Conservation (phyloP, 306 rosid genomes). For the Cicer bijugum region DNA sequence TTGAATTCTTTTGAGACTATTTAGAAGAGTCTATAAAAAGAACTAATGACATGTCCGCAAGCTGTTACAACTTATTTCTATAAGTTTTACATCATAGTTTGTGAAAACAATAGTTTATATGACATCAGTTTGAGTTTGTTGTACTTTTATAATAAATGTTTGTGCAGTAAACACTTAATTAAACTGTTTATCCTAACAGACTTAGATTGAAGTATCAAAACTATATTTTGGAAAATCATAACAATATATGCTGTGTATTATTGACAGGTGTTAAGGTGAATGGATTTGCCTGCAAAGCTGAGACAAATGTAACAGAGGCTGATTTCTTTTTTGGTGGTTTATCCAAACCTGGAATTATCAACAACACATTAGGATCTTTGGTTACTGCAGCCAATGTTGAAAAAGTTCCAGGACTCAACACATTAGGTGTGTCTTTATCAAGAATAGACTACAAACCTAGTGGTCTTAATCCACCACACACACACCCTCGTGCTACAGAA, state of each 20-base stretch:
- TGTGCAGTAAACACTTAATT: background rate
- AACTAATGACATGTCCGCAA: too few relatives aligned
- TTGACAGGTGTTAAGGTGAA: slow-evolving; percentile 58
- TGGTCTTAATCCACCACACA: slow-evolving; percentile 69
- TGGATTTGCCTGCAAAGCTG: slow-evolving; percentile 60
- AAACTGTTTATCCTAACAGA: background rate
- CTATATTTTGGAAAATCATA: background rate
- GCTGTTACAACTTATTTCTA: too few relatives aligned
- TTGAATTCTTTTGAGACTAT: too few relatives aligned
- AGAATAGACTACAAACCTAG: slow-evolving; percentile 56
- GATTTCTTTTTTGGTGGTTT: slow-evolving; percentile 60
- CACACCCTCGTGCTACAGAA: slow-evolving; percentile 66
- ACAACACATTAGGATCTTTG: slow-evolving; percentile 57
- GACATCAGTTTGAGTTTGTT: background rate
- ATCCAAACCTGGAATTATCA: slow-evolving; percentile 49
- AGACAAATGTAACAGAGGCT: slow-evolving; percentile 53
- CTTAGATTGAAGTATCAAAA: too few relatives aligned
- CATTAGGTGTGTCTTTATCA: slow-evolving; percentile 55
- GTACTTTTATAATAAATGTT: background rate
- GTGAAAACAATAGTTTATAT: background rate
- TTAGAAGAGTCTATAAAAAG: too few relatives aligned
- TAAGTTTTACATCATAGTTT: too few relatives aligned
- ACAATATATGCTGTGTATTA: background rate
- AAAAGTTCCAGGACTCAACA: slow-evolving; percentile 63
- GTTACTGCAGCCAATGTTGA: slow-evolving; percentile 59